Evolutionary conservation across 331 rosid species (phyloP), one percentile per base, ranked within the genome.

Genomic region (Acacia pycnantha): DNA sequence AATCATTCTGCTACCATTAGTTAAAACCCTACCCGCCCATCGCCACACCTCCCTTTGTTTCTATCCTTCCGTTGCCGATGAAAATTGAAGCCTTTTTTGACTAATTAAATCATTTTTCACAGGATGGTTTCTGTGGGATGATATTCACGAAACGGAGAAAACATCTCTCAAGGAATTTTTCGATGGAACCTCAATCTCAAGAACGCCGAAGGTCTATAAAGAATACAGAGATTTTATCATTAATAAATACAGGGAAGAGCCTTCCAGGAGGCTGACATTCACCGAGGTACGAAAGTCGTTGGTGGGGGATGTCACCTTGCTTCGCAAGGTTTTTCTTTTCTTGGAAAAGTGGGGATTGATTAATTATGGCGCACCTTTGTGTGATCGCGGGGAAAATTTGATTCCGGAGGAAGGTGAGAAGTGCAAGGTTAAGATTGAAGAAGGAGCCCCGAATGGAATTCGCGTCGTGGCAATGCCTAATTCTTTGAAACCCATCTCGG

Each of bases 141-240:
- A 92, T 69, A 93, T 95, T 67, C 98, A 95, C 77, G 97, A 88
- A 78, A 95, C 85, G 0, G 99, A 95, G 92, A 82, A 67, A 81
- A 56, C 58, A 0, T 86, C 88, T 1, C 71, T 95, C 77, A 90
- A 87, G 73, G 98, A 95, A 79, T 95, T 88, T 72, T 95, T 95
- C 70, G 92, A 88, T 24, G 94, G 89, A 40, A 92, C 85, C 81
- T 92, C 98, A 9, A 69, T 95, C 1, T 74, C 99, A 1, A 85
- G 97, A 72, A 91, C 98, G 0, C 95, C 97, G 9, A 90, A 91
- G 77, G 81, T 85, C 27, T 96, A 93, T 87, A 92, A 88, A 79
- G 97, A 96, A 35, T 96, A 93, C 81, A 85, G 99, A 56, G 97
- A 96, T 59, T 96, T 93, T 81, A 87, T 95, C 35, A 92, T 95